Evolutionary conservation across 2,329 filamentous ascomycete genomes (phyloP).

Genomic region (Sclerotiophoma versabilis): DNA sequence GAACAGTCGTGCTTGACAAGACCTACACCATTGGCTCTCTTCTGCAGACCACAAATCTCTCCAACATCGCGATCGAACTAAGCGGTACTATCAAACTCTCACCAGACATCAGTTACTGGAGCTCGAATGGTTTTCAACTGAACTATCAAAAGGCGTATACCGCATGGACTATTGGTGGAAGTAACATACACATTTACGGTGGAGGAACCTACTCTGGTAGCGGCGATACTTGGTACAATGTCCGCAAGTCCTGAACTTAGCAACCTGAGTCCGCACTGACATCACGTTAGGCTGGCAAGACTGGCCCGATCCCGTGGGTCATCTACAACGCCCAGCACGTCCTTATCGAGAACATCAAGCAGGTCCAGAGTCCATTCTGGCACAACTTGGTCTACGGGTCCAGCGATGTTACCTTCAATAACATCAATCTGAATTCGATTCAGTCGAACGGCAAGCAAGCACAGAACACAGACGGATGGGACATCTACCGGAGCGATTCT

Average conservation of each 20-base stretch:
- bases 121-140: constrained; percentile 67
- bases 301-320: constrained; percentile 4
- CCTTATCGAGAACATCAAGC: constrained; percentile 65
- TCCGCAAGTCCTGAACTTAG: constrained; percentile 65
- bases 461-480: constrained; percentile 71
- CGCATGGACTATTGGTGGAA: constrained; percentile 72
- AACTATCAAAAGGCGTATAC: constrained; percentile 71
- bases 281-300: constrained; percentile 38
- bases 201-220: constrained; percentile 71
- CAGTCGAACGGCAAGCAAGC: constrained; percentile 61
- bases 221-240: constrained; percentile 70
- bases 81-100: constrained; percentile 68
- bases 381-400: constrained; percentile 72
- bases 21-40: constrained; percentile 69
- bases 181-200: constrained; percentile 72
- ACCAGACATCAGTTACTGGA: constrained; percentile 73
- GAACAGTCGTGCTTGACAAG: constrained; percentile 66
- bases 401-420: constrained; percentile 67
- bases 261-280: constrained; percentile 64
- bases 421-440: constrained; percentile 66
- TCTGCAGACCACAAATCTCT: constrained; percentile 69
- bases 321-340: constrained; percentile 52
- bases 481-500: constrained; percentile 67
- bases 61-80: constrained; percentile 64
- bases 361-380: constrained; percentile 68